Evolutionary conservation across 2,329 filamentous ascomycete species (phyloP), one percentile per base, ranked within the genome.

Genomic region (Epichloe festucae): DNA sequence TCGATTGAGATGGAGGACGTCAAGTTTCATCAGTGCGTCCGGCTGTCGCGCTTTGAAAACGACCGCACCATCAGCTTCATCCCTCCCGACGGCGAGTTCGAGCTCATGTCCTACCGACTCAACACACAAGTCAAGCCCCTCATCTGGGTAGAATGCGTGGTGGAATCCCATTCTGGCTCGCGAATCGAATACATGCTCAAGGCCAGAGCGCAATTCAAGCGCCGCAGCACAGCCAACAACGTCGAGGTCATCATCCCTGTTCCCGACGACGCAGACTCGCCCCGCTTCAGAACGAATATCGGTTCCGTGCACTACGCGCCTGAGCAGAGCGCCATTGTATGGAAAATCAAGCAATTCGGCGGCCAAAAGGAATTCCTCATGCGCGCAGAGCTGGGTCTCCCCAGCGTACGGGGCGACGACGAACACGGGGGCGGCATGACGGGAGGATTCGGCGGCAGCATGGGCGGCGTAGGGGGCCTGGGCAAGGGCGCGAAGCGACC

Each of bases 311-410:
- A 98, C 71, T 98, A 98, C 66, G 91, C 91, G 4, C 93, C 93
- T 0, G 93, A 98, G 69, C 91, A 95, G 64, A 94, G 88, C 56
- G 91, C 91, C 53, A 98, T 98, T 60, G 87, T 98, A 48, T 98
- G 93, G 93, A 98, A 98, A 76, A 98, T 98, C 68, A 98, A 98
- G 76, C 93, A 98, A 64, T 98, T 98, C 68, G 93, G 93, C 44
- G 93, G 93, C n/a, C 82, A 84, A 60, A 98, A 98, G 71, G 93
- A 98, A 66, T 98, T 98, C 63, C 76, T 98, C 60, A 98, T 98
- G 93, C 86, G 93, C 52, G 93, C 93, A 17, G 93, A 98, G 72
- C 77, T 98, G 12, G 93, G 93, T 48, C 74, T 98, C 43, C 93
- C 93, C 0, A 95, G 88, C 53, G 93, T 98, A 19, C 84, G 93